phyloP scores from a whole-genome alignment of 225 moss, liverwort and hornwort genomes.

The Pseudoscleropodium purum region DNA sequence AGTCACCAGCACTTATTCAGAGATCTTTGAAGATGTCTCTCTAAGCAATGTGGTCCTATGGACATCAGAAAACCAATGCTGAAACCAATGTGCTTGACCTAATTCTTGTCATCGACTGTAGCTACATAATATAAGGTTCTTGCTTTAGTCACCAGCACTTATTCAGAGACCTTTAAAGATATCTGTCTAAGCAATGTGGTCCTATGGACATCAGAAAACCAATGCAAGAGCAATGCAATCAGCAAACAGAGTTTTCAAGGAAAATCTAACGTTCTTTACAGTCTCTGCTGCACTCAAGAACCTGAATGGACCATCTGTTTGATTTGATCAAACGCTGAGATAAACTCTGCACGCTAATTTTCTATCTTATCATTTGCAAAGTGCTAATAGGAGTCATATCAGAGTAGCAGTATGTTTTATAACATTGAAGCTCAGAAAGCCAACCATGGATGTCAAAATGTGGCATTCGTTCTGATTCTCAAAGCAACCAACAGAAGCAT shows the following conservation, averaged over 20 bases:
- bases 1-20: background rate
- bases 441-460: background rate
- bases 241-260: background rate
- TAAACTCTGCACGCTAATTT: background rate
- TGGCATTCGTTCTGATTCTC: background rate
- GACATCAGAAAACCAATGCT: background rate
- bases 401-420: background rate
- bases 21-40: background rate
- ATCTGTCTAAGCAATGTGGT: background rate
- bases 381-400: background rate
- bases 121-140: background rate
- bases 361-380: background rate
- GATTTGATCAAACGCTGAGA: background rate
- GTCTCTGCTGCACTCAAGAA: background rate
- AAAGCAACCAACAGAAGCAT: background rate
- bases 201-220: background rate
- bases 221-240: background rate
- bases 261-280: background rate
- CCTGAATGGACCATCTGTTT: background rate
- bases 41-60: background rate
- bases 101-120: background rate
- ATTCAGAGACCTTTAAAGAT: background rate
- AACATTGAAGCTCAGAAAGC: background rate
- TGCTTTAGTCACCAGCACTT: background rate
- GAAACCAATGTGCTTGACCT: background rate